These are phyloP conservation scores for Cerioporus squamosus DNA, from an alignment of 1,284 basidiomycete species.

Conservation along the genomic window DNA sequence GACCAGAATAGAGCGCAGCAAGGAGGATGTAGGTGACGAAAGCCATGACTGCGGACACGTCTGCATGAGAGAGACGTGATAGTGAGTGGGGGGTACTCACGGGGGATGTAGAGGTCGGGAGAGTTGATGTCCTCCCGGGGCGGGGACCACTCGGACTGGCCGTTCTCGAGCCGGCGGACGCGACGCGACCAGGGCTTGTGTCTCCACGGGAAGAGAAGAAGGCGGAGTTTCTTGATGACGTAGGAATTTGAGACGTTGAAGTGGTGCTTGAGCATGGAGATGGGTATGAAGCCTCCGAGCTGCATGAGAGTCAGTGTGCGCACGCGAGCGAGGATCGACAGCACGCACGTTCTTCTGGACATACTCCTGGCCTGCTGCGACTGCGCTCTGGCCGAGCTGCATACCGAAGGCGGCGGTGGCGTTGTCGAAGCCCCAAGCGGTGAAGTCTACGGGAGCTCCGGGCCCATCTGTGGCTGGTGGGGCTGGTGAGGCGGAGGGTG, in stretches of 20 bases:
- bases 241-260: conserved; percentile 98
- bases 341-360: conserved; percentile 88
- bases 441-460: conserved; percentile 50
- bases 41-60: conserved; percentile 77
- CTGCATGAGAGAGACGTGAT: background rate
- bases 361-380: conserved; percentile 94
- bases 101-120: conserved; percentile 96
- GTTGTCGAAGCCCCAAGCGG: conserved; percentile 87
- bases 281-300: conserved; percentile 82
- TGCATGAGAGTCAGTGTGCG: conserved; percentile 35
- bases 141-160: conserved; percentile 81
- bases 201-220: conserved; percentile 96
- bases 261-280: conserved; percentile 85
- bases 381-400: conserved; percentile 92
- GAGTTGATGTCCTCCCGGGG: conserved; percentile 96
- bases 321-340: background rate
- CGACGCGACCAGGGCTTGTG: conserved; percentile 85
- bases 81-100: conserved; percentile 50
- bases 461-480: conserved; percentile 32
- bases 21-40: conserved; percentile 95
- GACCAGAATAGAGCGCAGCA: conserved; percentile 83
- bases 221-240: conserved; percentile 87
- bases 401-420: conserved; percentile 96
- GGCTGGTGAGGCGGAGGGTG: conserved; percentile 37
- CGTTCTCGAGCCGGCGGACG: conserved; percentile 64